Evolutionary conservation across 345 rosid species (phyloP).

Genomic region (Arabis alpina): DNA sequence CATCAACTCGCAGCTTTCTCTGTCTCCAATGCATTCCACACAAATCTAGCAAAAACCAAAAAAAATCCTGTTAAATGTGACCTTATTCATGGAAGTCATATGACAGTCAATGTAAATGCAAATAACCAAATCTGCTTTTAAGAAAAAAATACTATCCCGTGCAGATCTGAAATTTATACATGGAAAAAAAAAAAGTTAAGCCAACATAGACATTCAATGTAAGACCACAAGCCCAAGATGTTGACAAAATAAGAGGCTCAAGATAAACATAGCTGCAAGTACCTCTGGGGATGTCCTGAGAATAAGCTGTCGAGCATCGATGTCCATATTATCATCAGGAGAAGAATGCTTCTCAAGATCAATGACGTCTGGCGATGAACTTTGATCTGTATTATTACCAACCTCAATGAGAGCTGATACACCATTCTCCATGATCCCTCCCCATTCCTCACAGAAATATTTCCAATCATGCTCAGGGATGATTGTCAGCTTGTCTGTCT

Average conservation of each 20-base stretch:
- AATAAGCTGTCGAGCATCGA: constrained; percentile 52
- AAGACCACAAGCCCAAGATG: constrained; percentile 14
- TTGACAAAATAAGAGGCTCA: constrained; percentile 8
- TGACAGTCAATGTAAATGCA: constrained; percentile 12
- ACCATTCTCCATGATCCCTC: constrained; percentile 68
- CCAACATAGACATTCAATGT: constrained; percentile 18
- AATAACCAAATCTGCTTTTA: constrained; percentile 21
- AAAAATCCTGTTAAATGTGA: constrained; percentile 7
- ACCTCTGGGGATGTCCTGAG: constrained; percentile 84
- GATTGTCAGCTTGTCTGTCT: constrained; percentile 90
- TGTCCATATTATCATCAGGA: constrained; percentile 61
- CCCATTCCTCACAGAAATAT: constrained; percentile 96
- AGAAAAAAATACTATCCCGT: not conserved
- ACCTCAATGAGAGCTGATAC: constrained; percentile 71
- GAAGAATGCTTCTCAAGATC: constrained; percentile 54
- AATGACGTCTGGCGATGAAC: constrained; percentile 43
- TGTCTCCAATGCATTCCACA: constrained; percentile 92
- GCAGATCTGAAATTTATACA: constrained; percentile 17
- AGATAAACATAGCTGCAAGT: constrained; percentile 38
- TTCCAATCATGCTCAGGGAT: constrained; percentile 88
- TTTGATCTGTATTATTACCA: constrained; percentile 42
- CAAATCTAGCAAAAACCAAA: constrained; percentile 60
- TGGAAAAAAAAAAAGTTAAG: constrained; percentile 12
- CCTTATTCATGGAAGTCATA: constrained; percentile 11
- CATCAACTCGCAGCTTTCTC: constrained; percentile 89